phyloP scores from a whole-genome alignment of 345 rosid genomes.

The Melaleuca alternifolia region DNA sequence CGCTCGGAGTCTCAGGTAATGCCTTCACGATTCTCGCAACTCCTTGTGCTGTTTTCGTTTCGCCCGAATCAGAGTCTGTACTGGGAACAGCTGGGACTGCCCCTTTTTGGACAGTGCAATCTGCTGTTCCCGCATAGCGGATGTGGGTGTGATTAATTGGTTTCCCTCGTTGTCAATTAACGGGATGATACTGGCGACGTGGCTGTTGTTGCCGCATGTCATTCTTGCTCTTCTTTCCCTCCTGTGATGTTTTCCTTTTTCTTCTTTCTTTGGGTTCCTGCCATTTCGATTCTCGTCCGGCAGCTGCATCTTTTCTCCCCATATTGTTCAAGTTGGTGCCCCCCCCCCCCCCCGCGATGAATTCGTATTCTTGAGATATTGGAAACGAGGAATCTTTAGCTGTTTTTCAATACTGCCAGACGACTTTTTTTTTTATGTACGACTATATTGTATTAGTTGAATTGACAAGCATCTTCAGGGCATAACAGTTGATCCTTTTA shows the following conservation, averaged over 20 bases:
- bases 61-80: neutral
- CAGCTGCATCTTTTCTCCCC: neutral
- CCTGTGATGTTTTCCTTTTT: neutral
- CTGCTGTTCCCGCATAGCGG: neutral
- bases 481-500: neutral
- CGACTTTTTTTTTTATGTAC: neutral
- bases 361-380: neutral
- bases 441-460: neutral
- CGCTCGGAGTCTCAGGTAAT: neutral
- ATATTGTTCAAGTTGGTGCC: neutral
- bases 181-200: neutral
- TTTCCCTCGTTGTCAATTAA: neutral
- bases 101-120: neutral
- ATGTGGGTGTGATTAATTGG: neutral
- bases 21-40: neutral
- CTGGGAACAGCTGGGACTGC: neutral
- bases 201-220: neutral
- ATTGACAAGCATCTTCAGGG: neutral
- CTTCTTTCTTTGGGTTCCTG: neutral
- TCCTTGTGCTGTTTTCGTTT: neutral
- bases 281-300: neutral
- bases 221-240: neutral
- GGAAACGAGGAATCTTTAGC: neutral
- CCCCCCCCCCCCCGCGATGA: neutral
- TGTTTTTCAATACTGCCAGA: neutral